These are phyloP conservation scores for Globomyces sp. DNA, from an alignment of 371 early-diverging fungal genomes.

Conservation along the genomic window DNA sequence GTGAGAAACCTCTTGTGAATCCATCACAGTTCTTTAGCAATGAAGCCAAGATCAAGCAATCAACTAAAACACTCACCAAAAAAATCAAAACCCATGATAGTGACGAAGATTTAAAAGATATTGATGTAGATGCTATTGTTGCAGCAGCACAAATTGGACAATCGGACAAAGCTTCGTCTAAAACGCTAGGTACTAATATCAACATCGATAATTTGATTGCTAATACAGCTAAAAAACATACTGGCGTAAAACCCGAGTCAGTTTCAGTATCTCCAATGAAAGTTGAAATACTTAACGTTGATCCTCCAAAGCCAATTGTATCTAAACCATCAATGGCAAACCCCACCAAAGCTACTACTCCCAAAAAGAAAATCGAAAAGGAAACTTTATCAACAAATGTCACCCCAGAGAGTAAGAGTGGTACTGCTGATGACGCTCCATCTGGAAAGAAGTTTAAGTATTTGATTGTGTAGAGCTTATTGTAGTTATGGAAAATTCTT, in stretches of 20 bases:
- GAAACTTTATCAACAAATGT: neutral
- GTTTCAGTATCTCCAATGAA: neutral
- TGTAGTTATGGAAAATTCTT: slow-evolving; percentile 4
- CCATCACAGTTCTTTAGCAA: slow-evolving; percentile 7
- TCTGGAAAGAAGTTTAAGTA: slow-evolving; percentile 9
- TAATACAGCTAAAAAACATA: neutral
- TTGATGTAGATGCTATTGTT: slow-evolving; percentile 1
- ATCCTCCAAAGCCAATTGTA: neutral
- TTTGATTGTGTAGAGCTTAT: neutral
- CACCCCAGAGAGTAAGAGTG: neutral
- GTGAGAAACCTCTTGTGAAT: neutral
- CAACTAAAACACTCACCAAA: slow-evolving; percentile 2
- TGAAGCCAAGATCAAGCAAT: neutral
- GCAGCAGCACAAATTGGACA: neutral
- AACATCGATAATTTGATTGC: neutral
- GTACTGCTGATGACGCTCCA: too few relatives aligned
- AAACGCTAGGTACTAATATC: neutral
- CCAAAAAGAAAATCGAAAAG: neutral
- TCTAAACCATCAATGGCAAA: neutral
- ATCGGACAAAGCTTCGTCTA: neutral
- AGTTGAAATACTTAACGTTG: neutral
- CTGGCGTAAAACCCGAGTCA: neutral
- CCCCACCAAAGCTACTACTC: neutral
- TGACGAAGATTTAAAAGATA: slow-evolving; percentile 12
- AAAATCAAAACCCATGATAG: neutral